These are phyloP conservation scores for Diplogelasinospora grovesii DNA, from an alignment of 495 filamentous ascomycete genomes.

Conservation along the genomic window DNA sequence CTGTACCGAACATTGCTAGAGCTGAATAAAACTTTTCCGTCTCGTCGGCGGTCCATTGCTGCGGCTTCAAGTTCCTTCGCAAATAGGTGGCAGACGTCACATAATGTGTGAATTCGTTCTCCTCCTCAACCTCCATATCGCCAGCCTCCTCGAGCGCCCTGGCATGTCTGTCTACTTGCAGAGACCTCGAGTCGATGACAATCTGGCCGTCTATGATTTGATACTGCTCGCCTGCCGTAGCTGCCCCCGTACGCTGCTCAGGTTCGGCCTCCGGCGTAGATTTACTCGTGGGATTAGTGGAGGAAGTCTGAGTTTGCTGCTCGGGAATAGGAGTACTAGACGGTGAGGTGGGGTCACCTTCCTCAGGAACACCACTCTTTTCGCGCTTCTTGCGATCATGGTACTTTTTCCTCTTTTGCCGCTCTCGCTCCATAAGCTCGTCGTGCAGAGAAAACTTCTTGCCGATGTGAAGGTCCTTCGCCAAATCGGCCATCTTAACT, in stretches of 20 bases:
- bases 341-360: no score
- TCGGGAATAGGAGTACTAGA: no score
- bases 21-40: conserved; percentile 83
- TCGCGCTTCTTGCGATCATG: conserved; percentile 27
- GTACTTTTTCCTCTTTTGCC: conserved; percentile 34
- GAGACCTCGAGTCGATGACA: conserved; percentile 66
- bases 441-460: conserved; percentile 68
- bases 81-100: conserved; percentile 69
- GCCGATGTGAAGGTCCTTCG: conserved; percentile 67
- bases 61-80: conserved; percentile 55
- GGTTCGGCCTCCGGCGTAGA: not conserved
- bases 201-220: conserved; percentile 78
- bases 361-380: conserved; percentile 10
- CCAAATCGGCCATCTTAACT: conserved; percentile 78
- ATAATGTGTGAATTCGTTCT: conserved; percentile 74
- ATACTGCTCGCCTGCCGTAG: conserved; percentile 21
- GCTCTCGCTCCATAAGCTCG: conserved; percentile 44
- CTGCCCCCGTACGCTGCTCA: conserved; percentile 2
- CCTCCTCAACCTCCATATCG: conserved; percentile 62
- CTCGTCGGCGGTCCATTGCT: conserved; percentile 68
- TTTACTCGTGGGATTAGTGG: no score
- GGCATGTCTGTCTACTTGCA: conserved; percentile 74
- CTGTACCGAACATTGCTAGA: conserved; percentile 82
- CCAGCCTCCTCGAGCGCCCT: conserved; percentile 50
- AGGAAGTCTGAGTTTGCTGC: no score